phyloP scores from a whole-genome alignment of 1,284 basidiomycete genomes.

The Pseudozyma sp. region DNA sequence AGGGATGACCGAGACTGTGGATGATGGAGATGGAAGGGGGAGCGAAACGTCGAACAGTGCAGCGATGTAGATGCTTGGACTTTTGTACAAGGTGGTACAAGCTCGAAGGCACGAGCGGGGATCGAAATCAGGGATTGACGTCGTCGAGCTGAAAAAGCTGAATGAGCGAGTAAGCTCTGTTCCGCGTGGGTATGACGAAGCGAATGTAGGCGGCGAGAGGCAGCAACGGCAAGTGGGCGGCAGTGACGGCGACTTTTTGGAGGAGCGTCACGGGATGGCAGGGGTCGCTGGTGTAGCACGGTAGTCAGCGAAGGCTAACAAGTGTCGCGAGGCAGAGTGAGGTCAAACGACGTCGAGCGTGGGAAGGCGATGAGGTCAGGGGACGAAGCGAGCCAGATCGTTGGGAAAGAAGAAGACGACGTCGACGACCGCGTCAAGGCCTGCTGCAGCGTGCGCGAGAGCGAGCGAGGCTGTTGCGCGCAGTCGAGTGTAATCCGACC shows the following conservation, averaged over 20 bases:
- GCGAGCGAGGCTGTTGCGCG: not conserved
- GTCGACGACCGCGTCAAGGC: not conserved
- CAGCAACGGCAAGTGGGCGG: conserved; percentile 4
- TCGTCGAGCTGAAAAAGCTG: conserved; percentile 16
- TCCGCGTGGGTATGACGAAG: not conserved
- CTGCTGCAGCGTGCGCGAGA: not conserved
- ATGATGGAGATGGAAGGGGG: conserved; percentile 9
- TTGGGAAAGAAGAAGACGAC: not conserved
- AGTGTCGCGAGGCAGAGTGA: not conserved
- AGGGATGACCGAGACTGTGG: conserved; percentile 2
- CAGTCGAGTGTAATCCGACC: not conserved
- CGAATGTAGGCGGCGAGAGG: not conserved
- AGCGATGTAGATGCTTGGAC: conserved; percentile 10
- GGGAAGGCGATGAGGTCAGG: conserved; percentile 5
- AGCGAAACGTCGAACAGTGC: not conserved
- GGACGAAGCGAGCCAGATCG: conserved; percentile 2
- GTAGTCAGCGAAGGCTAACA: not conserved
- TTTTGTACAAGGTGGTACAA: conserved; percentile 29
- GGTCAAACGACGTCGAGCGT: not conserved
- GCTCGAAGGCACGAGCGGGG: not conserved
- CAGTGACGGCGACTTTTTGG: not conserved
- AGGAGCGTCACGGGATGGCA: too few species aligned
- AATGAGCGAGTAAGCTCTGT: conserved; percentile 26
- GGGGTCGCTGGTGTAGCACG: not conserved
- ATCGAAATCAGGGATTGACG: conserved; percentile 13